Conservation (phyloP, 371 early-diverging fungal species). For the Mucor lusitanicus region DNA sequence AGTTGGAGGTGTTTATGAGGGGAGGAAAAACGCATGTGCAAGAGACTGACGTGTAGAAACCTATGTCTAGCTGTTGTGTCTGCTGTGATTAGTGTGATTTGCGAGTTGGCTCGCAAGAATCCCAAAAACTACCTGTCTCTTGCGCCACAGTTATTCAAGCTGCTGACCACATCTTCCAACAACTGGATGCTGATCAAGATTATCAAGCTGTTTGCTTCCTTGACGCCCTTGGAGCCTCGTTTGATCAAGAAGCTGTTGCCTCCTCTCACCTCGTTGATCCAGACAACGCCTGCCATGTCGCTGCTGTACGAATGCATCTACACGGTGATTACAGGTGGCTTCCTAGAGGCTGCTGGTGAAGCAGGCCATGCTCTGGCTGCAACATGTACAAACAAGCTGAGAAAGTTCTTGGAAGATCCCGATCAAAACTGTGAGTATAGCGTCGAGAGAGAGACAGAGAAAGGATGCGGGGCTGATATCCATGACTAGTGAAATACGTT, state of each 20-base stretch:
- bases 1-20: too few species aligned
- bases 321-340: slow-evolving; percentile 88
- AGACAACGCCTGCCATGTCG: slow-evolving; percentile 91
- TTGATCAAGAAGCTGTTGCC: slow-evolving; percentile 86
- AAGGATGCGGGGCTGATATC: not conserved
- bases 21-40: too few species aligned
- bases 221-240: slow-evolving; percentile 93
- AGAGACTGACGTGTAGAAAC: not conserved
- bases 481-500: slow-evolving; percentile 84
- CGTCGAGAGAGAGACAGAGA: too few species aligned
- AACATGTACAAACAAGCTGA: slow-evolving; percentile 89
- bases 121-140: slow-evolving; percentile 91
- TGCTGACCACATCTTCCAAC: slow-evolving; percentile 86
- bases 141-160: slow-evolving; percentile 90
- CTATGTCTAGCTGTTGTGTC: slow-evolving; percentile 76
- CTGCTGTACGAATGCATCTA: slow-evolving; percentile 94
- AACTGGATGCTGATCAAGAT: slow-evolving; percentile 99
- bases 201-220: slow-evolving; percentile 93
- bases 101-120: slow-evolving; percentile 90
- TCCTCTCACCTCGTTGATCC: slow-evolving; percentile 83
- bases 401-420: slow-evolving; percentile 79
- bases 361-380: slow-evolving; percentile 70
- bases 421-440: slow-evolving; percentile 91
- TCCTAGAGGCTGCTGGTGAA: slow-evolving; percentile 73
- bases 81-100: slow-evolving; percentile 91